Base-by-base conservation (phyloP, 1,139 yeast genomes). In the Trichomonascaceae sp. region DNA sequence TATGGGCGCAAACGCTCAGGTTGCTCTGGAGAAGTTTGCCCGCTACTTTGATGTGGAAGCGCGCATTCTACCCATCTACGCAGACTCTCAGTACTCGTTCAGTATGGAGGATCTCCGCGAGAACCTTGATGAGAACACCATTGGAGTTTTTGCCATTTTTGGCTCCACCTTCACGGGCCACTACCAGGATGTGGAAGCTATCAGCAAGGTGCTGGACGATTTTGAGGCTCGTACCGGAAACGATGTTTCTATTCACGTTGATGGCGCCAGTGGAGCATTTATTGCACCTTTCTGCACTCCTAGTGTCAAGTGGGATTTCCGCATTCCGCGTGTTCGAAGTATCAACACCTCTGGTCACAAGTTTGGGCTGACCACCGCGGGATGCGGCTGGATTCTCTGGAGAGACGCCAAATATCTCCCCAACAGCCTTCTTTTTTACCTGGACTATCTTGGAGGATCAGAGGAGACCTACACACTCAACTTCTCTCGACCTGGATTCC, bases 1-100 rank as follows among this genome's bases (percentile, higher is more conserved):
- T 43, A 84, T 85, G 95, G 93, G 95, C n/a, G 66, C 89, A 27
- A 82, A 89, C 57, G 93, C 92, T 33, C 96, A 85, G 58, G 96
- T 85, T 32, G 95, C 95, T 0, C 65, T 85, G 50, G 96, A 85
- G 60, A 85, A 85, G 60, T 85, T 85, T 62, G 95, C 96, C 17
- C 67, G 92, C 35, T 85, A 85, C 59, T 85, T 85, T 58, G 96
- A 85, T 47, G 95, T 85, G 33, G 95, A 85, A 51, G 73, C 80
- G 43, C 67, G 94, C 44, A 59, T 81, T 43, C 68, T 85, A 40
- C 76, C 79, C 13, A 80, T 84, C 29, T 62, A 66, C 22, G 66
- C 64, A 34, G 65, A 66, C 32, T 65, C 75, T 30, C 71, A 76
- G 43, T 80, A 77, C 56, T 65, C 77, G 41, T 64, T 84, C 48